A percentile compares a stretch with the other conserved stretches of the same genome.
Evolutionary conservation across 176 grass and related monocot genomes (phyloP).

Genomic region (Oryza meridionalis): DNA sequence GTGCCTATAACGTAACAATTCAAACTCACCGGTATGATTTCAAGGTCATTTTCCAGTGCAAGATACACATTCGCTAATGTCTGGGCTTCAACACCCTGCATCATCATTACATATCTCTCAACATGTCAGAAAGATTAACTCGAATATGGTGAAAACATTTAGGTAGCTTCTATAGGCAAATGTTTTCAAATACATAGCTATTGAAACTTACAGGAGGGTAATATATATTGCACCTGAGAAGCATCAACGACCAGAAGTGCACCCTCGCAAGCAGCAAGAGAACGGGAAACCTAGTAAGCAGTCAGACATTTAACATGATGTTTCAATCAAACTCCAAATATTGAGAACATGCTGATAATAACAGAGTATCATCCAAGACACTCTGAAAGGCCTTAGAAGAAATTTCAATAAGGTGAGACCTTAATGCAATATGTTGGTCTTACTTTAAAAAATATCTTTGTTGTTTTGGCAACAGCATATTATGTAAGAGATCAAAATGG

Average conservation of each 20-base stretch:
- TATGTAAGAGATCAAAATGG: neutral
- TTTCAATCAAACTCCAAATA: constrained; percentile 35
- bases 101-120: constrained; percentile 44
- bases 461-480: neutral
- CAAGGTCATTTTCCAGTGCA: constrained; percentile 92
- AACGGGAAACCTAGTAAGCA: constrained; percentile 88
- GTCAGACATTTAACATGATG: constrained; percentile 24
- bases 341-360: neutral
- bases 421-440: neutral
- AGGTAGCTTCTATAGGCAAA: constrained; percentile 35
- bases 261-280: constrained; percentile 97
- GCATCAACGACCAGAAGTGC: constrained; percentile 95
- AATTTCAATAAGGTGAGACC: constrained; percentile 14
- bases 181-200: constrained; percentile 29
- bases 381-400: neutral
- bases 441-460: neutral
- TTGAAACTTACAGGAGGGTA: constrained; percentile 66
- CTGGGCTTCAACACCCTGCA: constrained; percentile 98
- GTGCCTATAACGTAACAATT: neutral
- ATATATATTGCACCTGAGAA: constrained; percentile 94
- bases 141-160: constrained; percentile 35
- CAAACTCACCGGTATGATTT: constrained; percentile 87
- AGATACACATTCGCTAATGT: constrained; percentile 96
- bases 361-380: constrained; percentile 7
- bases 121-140: neutral